Evolutionary conservation across 352 stramenopile species (phyloP), one percentile per base, ranked within the genome.

Genomic region (Pythium angustatum): DNA sequence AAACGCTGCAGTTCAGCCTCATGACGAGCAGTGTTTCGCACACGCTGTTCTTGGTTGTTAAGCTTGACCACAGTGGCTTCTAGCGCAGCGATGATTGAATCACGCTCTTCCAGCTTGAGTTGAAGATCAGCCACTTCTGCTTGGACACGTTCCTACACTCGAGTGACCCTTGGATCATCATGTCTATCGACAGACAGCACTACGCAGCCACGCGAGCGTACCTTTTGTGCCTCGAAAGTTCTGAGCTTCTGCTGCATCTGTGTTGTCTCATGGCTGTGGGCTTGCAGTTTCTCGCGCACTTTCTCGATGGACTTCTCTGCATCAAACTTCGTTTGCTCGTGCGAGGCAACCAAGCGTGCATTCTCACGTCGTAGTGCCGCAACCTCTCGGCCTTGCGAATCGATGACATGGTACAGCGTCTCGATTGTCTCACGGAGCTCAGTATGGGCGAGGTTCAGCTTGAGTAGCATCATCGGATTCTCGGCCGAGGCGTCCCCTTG

Each of bases 381-480:
- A 19, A 62, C 50, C 22, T 63, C 47, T 12, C 53, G 27, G 22
- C 56, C 51, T 0, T 52, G 26, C 8, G 8, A 8, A 3, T 74
- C 58, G 0, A 71, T 64, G 12, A 56, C 19, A 2, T n/a, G 15
- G n/a, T 71, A 81, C 0, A 81, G 49, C 17, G 61, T 19, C 21
- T 72, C 57, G 7, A 81, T 58, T 6, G 66, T 66, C 6, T 41
- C 52, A 3, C 68, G 67, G 7, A 78, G 40, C 53, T 80, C 66
- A 1, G 51, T 70, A 28, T 79, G 69, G 9, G 65, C 55, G 27
- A 75, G 59, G 22, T 71, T 78, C 7, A 76, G 52, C 47, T 74
- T 50, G 27, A 79, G 65, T 24, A 58, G 26, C 17, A 62, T 26
- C 45, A 71, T 58, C 15, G 60, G 30, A 43, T 68, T 54, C 4